These are phyloP conservation scores for Capsicum baccatum DNA, from an alignment of 257 asterid species.

Conservation along the genomic window DNA sequence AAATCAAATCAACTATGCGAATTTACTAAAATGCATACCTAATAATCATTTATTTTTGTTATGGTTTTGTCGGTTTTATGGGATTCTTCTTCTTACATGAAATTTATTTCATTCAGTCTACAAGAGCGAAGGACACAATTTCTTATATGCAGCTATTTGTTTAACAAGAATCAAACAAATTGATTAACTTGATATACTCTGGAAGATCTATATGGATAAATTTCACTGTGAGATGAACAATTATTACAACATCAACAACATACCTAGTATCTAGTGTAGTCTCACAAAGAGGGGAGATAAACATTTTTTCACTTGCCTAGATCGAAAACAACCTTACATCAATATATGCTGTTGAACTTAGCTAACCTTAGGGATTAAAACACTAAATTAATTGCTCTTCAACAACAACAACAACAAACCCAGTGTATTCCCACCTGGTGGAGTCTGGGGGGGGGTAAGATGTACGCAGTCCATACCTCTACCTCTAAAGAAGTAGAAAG, in stretches of 20 bases:
- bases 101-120: not conserved
- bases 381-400: not conserved
- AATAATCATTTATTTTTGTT: not conserved
- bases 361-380: not conserved
- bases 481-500: no score
- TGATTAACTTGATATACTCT: not conserved
- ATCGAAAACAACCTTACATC: not conserved
- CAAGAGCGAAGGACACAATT: not conserved
- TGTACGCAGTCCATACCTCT: no score
- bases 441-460: no score
- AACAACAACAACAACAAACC: no score
- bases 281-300: no score
- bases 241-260: not conserved
- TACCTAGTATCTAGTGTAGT: no score
- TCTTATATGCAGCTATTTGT: not conserved
- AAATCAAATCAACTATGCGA: not conserved
- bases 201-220: constrained; percentile 17
- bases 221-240: not conserved
- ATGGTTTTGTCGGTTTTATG: not conserved
- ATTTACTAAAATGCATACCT: not conserved
- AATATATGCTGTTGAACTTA: not conserved
- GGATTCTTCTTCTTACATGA: not conserved
- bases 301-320: not conserved
- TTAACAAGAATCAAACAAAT: not conserved
- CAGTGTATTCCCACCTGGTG: no score